A percentile compares a stretch with the other conserved stretches of the same genome.
phyloP scores from a whole-genome alignment of 768 basidiomycete genomes.

The Dioszegia hungarica region DNA sequence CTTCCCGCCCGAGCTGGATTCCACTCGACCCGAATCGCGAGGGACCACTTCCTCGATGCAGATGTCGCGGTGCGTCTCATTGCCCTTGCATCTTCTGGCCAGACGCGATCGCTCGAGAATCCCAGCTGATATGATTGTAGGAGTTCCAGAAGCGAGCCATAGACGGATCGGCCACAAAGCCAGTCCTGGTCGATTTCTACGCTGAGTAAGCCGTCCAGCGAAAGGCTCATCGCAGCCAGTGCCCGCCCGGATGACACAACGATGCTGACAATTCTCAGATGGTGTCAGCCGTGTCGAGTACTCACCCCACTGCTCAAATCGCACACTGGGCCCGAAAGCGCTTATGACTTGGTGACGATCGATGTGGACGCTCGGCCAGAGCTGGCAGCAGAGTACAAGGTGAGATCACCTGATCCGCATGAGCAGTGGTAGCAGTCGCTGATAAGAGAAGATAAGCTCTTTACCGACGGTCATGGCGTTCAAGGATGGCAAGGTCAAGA shows the following conservation, averaged over 20 bases:
- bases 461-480: slow-evolving; percentile 45
- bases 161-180: slow-evolving; percentile 21
- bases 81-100: no score
- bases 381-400: slow-evolving; percentile 39
- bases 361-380: slow-evolving; percentile 38
- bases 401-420: slow-evolving; percentile 7
- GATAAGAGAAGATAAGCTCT: slow-evolving; percentile 24
- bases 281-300: slow-evolving; percentile 43
- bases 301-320: slow-evolving; percentile 39
- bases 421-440: no score
- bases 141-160: slow-evolving; percentile 29
- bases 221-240: no score
- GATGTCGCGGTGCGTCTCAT: slow-evolving; percentile 26
- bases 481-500: slow-evolving; percentile 38
- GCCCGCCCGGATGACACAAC: no score
- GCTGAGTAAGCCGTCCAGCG: slow-evolving; percentile 31
- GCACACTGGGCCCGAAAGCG: slow-evolving; percentile 28
- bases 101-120: background rate
- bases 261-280: slow-evolving; percentile 9
- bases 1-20: slow-evolving; percentile 6
- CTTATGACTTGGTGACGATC: slow-evolving; percentile 28
- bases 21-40: slow-evolving; percentile 20
- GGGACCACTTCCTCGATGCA: slow-evolving; percentile 29
- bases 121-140: slow-evolving; percentile 7
- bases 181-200: slow-evolving; percentile 46